Evolutionary conservation across 1,139 yeast genomes (phyloP).

Genomic region (Blastobotrys proliferans): DNA sequence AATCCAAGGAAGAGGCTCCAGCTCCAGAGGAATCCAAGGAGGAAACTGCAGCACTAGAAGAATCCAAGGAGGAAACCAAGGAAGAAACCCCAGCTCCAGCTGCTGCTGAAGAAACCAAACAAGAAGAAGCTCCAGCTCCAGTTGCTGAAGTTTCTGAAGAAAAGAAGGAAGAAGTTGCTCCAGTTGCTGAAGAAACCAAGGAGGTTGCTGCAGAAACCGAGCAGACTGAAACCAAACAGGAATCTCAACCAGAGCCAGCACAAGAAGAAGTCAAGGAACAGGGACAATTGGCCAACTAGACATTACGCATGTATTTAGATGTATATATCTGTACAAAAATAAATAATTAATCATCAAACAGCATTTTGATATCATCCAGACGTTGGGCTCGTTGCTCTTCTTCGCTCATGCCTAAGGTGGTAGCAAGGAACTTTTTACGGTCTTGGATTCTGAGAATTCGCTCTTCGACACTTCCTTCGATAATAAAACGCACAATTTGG

Average conservation of each 20-base stretch:
- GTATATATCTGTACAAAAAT: not conserved
- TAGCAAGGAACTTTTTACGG: slow-evolving; percentile 78
- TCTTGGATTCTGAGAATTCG: slow-evolving; percentile 87
- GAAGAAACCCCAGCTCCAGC: slow-evolving; percentile 3
- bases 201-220: not conserved
- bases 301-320: not conserved
- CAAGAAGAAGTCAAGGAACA: not conserved
- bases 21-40: not conserved
- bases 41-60: slow-evolving; percentile 4
- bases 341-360: slow-evolving; percentile 56
- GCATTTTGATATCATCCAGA: slow-evolving; percentile 74
- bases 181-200: not conserved
- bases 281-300: too few relatives aligned
- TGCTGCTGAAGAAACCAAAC: too few relatives aligned
- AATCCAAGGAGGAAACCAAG: slow-evolving; percentile 10
- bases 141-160: not conserved
- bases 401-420: slow-evolving; percentile 76
- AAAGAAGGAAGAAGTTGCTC: not conserved
- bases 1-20: slow-evolving; percentile 8
- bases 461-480: slow-evolving; percentile 83
- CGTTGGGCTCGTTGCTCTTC: slow-evolving; percentile 68
- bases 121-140: slow-evolving; percentile 4
- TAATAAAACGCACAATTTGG: slow-evolving; percentile 72
- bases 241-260: not conserved
- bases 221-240: not conserved